These are phyloP conservation scores for Amanita rubescens DNA, from an alignment of 768 basidiomycete species.

Conservation along the genomic window DNA sequence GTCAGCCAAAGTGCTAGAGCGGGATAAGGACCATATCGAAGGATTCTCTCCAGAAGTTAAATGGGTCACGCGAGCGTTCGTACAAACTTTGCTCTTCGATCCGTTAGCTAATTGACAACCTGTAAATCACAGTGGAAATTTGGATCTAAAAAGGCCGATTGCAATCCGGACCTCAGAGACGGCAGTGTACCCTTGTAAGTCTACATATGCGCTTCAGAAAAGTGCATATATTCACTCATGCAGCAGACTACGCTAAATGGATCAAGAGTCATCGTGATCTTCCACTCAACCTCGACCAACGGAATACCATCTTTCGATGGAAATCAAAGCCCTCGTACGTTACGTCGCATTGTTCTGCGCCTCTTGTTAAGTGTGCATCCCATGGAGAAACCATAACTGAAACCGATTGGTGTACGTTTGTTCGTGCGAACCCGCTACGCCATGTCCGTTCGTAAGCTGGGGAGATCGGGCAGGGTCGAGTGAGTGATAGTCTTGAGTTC, in stretches of 20 bases:
- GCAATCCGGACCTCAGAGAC: slow-evolving; percentile 98
- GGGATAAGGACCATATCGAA: slow-evolving; percentile 98
- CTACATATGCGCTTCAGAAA: neutral
- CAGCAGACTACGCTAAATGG: slow-evolving; percentile 94
- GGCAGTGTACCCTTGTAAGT: slow-evolving; percentile 96
- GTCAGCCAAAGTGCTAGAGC: slow-evolving; percentile 83
- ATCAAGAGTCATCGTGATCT: slow-evolving; percentile 96
- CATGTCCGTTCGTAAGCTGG: slow-evolving; percentile 61
- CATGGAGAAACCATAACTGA: slow-evolving; percentile 54
- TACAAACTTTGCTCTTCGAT: slow-evolving; percentile 11
- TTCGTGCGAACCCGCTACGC: slow-evolving; percentile 43
- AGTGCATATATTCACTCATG: neutral
- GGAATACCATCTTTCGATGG: slow-evolving; percentile 99
- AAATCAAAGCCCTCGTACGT: slow-evolving; percentile 95
- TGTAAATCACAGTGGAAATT: slow-evolving; percentile 75
- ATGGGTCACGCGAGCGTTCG: slow-evolving; percentile 97
- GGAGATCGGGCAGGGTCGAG: slow-evolving; percentile 51
- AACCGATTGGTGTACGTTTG: slow-evolving; percentile 51
- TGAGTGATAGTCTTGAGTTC: slow-evolving; percentile 33
- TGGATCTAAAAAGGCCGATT: slow-evolving; percentile 96
- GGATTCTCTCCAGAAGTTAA: slow-evolving; percentile 99
- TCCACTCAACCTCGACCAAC: slow-evolving; percentile 94
- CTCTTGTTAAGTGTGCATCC: slow-evolving; percentile 46
- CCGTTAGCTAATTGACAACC: neutral
- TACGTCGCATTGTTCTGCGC: too few relatives aligned